Percentiles rank a stretch among this genome's conserved stretches.
phyloP scores from a whole-genome alignment of 1,284 basidiomycete genomes.

The Lentinus polychrous region DNA sequence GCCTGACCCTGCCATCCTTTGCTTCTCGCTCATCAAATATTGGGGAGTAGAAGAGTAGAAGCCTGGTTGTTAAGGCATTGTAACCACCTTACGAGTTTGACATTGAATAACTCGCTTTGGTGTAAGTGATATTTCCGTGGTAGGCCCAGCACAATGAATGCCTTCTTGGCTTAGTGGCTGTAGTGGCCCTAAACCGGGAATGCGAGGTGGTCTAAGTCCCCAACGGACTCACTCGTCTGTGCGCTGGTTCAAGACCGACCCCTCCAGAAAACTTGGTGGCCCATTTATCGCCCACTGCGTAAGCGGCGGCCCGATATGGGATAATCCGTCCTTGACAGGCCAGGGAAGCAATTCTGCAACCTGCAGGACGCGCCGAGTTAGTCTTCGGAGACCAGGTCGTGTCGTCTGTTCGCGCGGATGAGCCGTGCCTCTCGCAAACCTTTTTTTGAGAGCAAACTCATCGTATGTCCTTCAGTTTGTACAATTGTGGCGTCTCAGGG shows the following conservation, averaged over 20 bases:
- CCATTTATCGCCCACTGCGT: conserved; percentile 51
- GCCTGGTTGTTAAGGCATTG: too few relatives aligned
- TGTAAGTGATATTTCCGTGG: too few relatives aligned
- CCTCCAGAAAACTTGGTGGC: conserved; percentile 87
- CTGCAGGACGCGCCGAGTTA: conserved; percentile 78
- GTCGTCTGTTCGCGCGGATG: conserved; percentile 73
- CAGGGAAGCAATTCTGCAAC: conserved; percentile 89
- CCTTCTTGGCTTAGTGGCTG: conserved; percentile 61
- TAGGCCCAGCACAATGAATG: conserved; percentile 6
- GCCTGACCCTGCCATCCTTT: too few relatives aligned
- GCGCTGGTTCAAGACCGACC: conserved; percentile 86
- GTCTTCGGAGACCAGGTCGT: conserved; percentile 80
- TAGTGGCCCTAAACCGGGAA: conserved; percentile 74
- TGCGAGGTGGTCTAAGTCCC: conserved; percentile 54
- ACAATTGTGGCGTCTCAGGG: too few relatives aligned
- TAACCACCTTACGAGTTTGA: too few relatives aligned
- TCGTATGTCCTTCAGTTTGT: conserved; percentile 13
- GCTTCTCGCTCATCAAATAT: too few relatives aligned
- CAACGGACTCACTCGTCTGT: conserved; percentile 57
- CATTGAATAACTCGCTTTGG: too few relatives aligned
- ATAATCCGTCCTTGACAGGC: conserved; percentile 75
- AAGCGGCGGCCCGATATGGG: conserved; percentile 61
- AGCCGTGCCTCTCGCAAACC: conserved; percentile 70
- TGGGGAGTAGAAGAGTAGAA: too few relatives aligned
- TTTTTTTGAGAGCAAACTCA: too few relatives aligned